These are phyloP conservation scores for Trichoderma arundinaceum DNA, from an alignment of 2,329 filamentous ascomycete species.

Conservation along the genomic window DNA sequence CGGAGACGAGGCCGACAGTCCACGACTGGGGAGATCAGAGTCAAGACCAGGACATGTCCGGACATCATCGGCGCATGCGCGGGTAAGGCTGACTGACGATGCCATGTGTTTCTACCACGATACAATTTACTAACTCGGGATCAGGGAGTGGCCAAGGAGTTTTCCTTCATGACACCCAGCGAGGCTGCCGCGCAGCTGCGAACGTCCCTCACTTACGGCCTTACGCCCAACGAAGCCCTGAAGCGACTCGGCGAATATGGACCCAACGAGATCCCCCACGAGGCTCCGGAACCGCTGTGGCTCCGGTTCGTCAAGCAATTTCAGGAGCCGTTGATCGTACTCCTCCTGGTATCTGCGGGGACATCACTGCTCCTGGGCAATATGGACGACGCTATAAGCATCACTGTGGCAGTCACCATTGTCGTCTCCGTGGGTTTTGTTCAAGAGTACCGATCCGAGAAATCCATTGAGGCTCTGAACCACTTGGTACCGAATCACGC, in stretches of 20 bases:
- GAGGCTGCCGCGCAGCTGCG: constrained; percentile 78
- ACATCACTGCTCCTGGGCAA: constrained; percentile 93
- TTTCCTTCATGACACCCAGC: constrained; percentile 71
- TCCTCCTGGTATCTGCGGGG: constrained; percentile 86
- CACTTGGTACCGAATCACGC: constrained; percentile 94
- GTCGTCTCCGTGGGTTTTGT: constrained; percentile 96
- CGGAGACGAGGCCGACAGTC: constrained; percentile 38
- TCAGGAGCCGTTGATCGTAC: constrained; percentile 89
- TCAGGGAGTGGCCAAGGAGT: constrained; percentile 64
- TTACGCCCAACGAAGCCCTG: constrained; percentile 81
- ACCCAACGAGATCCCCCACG: constrained; percentile 92
- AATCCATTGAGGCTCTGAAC: constrained; percentile 93
- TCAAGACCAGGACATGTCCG: constrained; percentile 49
- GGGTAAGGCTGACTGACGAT: constrained; percentile 48
- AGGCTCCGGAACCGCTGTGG: constrained; percentile 93
- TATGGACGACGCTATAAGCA: constrained; percentile 92
- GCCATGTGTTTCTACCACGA: neutral
- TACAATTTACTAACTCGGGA: constrained; percentile 33
- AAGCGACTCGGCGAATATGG: constrained; percentile 80
- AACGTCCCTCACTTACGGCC: constrained; percentile 82
- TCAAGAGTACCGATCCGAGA: constrained; percentile 96
- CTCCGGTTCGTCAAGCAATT: constrained; percentile 95
- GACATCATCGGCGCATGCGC: constrained; percentile 61
- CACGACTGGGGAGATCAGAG: constrained; percentile 39
- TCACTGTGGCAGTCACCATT: constrained; percentile 93